Conservation (phyloP, 495 filamentous ascomycete species). For the Recurvomyces mirabilis region DNA sequence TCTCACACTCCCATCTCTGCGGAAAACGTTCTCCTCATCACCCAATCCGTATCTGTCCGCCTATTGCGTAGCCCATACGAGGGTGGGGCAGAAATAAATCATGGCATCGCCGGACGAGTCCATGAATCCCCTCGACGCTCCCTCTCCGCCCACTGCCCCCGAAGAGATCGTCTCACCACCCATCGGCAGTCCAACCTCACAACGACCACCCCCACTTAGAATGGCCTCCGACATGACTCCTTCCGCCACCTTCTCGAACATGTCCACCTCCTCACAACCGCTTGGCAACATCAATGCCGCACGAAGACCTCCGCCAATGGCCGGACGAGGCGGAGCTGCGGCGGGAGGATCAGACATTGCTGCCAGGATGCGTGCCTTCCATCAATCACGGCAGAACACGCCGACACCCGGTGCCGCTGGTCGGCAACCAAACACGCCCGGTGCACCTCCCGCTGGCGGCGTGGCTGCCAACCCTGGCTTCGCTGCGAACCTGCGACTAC, state of each 20-base stretch:
- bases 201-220: not conserved
- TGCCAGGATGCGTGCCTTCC: conserved; percentile 27
- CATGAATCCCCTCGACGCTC: conserved; percentile 9
- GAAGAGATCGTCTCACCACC: conserved; percentile 3
- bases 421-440: not conserved
- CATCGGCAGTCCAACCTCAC: conserved; percentile 1
- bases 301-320: conserved; percentile 38
- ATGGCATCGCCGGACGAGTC: conserved; percentile 11
- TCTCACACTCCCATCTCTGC: no score
- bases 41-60: no score
- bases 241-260: conserved; percentile 24
- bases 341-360: conserved; percentile 15
- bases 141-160: conserved; percentile 12
- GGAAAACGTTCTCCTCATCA: no score
- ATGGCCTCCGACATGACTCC: conserved; percentile 8
- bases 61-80: no score
- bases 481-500: conserved; percentile 24
- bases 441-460: conserved; percentile 2
- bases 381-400: conserved; percentile 26
- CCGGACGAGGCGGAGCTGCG: not conserved
- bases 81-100: no score
- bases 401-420: conserved; percentile 10
- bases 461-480: conserved; percentile 18
- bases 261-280: conserved; percentile 67
- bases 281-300: conserved; percentile 74